Base-by-base conservation (phyloP, 2,329 filamentous ascomycete species). In the Cladobotryum protrusum region DNA sequence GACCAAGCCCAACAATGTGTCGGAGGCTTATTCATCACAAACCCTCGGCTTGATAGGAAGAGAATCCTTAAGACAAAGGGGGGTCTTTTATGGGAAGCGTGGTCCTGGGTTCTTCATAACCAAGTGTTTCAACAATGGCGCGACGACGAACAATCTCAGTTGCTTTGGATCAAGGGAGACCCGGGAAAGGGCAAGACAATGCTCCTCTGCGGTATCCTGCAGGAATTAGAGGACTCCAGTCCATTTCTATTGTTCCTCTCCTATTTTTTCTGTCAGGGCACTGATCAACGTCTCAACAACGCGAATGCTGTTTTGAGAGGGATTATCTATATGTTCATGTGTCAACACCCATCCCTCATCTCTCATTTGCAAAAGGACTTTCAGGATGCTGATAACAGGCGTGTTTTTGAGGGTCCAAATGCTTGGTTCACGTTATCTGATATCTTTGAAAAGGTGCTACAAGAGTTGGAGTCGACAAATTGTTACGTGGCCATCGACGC, bases 171-270 rank as follows among this genome's bases (percentile, higher is more conserved):
- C 19, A 67, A 57, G 20, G 69, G 68, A 1, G 65, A 65, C 36
- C 63, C 71, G 1, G 71, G 72, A 5, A 73, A 68, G 36, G 71
- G 71, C 17, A 74, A 74, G 57, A 74, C 70, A 0, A 73, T 74
- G 69, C 56, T 74, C 3, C 50, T 73, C 0, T 67, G 61, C 17
- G 65, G 67, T 5, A 64, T 72, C 20, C 61, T 70, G 37, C 9
- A 48, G 5, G 44, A 54, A 13, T 36, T 49, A 13, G 24, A 39
- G 9, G 32, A 42, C 12, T 14, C 45, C 39, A 19, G n/a, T 1
- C 13, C 36, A 5, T 18, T 40, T 40, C 6, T 15, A 9, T 6
- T 3, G 29, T 15, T 19, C 13, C 3, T 69, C 24, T 34, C 41
- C 18, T 40, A 40, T 33, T 52, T 52, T 13, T 50, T 48, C 39